Evolutionary conservation across 345 rosid species (phyloP), one percentile per base, ranked within the genome.

Genomic region (Excoecaria cochinchinensis): DNA sequence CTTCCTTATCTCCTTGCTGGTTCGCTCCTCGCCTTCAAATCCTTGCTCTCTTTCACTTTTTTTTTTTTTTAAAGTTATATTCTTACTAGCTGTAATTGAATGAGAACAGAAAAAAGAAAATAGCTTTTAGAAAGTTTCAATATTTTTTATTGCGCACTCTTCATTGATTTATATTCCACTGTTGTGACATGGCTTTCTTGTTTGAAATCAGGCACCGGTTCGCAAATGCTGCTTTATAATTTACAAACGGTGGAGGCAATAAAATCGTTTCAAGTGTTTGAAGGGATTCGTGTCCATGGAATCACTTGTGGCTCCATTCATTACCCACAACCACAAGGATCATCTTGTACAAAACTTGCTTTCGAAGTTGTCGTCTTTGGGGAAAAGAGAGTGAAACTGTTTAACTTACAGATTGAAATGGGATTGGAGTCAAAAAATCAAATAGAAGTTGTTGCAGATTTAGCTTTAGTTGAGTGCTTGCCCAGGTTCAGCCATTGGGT

Each of bases 271-370:
- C 90, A 78, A 75, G 96, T 90, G n/a, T 91, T 91, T 69, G 82
- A 87, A 21, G 99, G 97, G 52, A 86, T 93, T 65, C 97, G 97
- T 11, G 92, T 95, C 55, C 99, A 93, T 69, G 99, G 98, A 21
- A 84, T 92, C 75, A 79, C 83, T 68, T 85, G 86, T 75, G 62
- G 78, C 71, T 64, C 65, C 50, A 19, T 60, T 51, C 62, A 56
- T 76, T 47, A 61, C 76, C 6, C 9, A 5, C 76, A 72, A 59
- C 4, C 13, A 4, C 74, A 76, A 63, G 84, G 74, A 66, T 78
- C 74, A 17, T 58, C 65, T 25, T 75, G 75, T 64, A 56, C 68
- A 48, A 16, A 62, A 7, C 53, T 84, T 47, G 73, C 52, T 73
- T 90, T 78, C 77, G 78, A 78, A 17, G 68, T 95, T 9, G 93